phyloP scores from a whole-genome alignment of 768 basidiomycete species.

The Porphyrellus cyaneotinctus region DNA sequence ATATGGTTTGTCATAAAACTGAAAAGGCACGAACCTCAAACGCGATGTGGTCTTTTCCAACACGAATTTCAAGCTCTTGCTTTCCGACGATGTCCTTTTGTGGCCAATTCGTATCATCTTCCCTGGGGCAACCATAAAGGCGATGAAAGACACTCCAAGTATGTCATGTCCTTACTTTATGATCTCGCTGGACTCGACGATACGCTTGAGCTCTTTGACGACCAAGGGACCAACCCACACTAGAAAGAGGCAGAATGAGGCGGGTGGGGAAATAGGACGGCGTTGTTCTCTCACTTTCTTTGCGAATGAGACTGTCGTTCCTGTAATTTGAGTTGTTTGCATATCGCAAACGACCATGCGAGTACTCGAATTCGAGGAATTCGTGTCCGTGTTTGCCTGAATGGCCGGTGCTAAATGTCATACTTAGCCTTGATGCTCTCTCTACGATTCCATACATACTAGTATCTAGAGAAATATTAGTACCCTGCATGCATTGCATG shows the following conservation, averaged over 20 bases:
- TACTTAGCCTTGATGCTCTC: neutral
- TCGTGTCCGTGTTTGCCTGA: conserved; percentile 97
- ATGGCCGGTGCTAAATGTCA: conserved; percentile 65
- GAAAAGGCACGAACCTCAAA: conserved; percentile 68
- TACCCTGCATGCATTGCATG: neutral
- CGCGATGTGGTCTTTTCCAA: conserved; percentile 93
- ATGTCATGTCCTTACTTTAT: conserved; percentile 58
- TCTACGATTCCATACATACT: conserved; percentile 34
- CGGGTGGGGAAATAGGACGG: neutral
- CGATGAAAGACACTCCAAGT: neutral
- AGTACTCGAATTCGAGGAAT: conserved; percentile 98
- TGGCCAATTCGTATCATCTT: conserved; percentile 98
- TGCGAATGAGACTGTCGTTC: conserved; percentile 94
- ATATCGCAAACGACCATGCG: conserved; percentile 92
- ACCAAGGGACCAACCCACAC: conserved; percentile 95
- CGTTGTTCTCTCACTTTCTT: conserved; percentile 77
- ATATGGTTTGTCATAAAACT: neutral
- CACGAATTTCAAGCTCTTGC: conserved; percentile 93
- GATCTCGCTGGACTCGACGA: conserved; percentile 91
- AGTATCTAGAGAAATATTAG: conserved; percentile 41
- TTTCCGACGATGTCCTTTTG: conserved; percentile 99
- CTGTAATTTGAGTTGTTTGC: conserved; percentile 99
- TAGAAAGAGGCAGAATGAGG: conserved; percentile 29
- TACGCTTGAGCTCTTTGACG: conserved; percentile 90
- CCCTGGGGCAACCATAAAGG: conserved; percentile 48